These are phyloP conservation scores for Ascochyta lentis DNA, from an alignment of 2,329 filamentous ascomycete genomes.

Conservation along the genomic window DNA sequence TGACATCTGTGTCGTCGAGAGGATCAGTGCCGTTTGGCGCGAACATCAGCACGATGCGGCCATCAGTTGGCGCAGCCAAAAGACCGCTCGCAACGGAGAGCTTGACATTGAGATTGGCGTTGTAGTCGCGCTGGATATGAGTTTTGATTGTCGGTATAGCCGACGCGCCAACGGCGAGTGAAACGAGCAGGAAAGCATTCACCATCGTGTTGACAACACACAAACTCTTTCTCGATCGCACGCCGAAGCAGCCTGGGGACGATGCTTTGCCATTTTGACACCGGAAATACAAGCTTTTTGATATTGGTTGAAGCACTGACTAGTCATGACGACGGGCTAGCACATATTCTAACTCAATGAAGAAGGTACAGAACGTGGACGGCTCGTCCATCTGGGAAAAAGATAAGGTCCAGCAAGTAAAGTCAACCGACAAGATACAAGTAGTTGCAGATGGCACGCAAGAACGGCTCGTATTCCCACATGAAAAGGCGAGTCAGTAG, in stretches of 20 bases:
- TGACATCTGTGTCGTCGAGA: constrained; percentile 47
- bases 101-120: constrained; percentile 19
- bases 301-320: neutral
- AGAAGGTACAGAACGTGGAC: neutral
- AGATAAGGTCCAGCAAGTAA: too few species aligned
- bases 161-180: neutral
- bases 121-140: neutral
- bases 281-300: neutral
- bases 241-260: too few species aligned
- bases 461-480: too few species aligned
- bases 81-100: constrained; percentile 39
- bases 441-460: too few species aligned
- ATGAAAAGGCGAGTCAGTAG: too few species aligned
- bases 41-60: constrained; percentile 44
- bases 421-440: too few species aligned
- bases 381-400: too few species aligned
- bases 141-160: neutral
- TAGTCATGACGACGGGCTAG: neutral
- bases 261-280: too few species aligned
- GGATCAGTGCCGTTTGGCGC: constrained; percentile 45
- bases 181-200: neutral
- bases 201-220: neutral
- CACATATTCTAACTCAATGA: too few species aligned
- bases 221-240: too few species aligned
- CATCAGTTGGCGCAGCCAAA: constrained; percentile 35